phyloP scores from a whole-genome alignment of 169 alveolate species.

The Miamiensis avidus region DNA sequence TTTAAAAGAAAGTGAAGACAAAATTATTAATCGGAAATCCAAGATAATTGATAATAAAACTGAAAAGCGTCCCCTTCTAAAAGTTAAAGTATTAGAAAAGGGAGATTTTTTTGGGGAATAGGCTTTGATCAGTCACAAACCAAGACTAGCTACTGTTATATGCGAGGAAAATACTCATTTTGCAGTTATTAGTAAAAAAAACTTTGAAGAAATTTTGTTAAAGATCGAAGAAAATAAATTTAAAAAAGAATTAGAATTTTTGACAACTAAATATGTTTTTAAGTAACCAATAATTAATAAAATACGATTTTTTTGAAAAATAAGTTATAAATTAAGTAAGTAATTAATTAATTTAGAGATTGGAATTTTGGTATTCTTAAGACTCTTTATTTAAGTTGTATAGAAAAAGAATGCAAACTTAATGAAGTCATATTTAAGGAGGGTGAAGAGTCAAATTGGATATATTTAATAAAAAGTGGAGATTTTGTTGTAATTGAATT shows the following conservation, averaged over 20 bases:
- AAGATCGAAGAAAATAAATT: conserved; percentile 51
- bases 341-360: not conserved
- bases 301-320: conserved; percentile 17
- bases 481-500: conserved; percentile 40
- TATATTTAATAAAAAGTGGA: conserved; percentile 47
- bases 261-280: conserved; percentile 36
- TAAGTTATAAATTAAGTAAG: no score
- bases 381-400: conserved; percentile 30
- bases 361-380: conserved; percentile 11
- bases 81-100: conserved; percentile 15
- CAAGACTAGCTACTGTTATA: conserved; percentile 70
- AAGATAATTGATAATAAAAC: not conserved
- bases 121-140: conserved; percentile 61
- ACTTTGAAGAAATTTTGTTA: conserved; percentile 52
- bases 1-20: not conserved
- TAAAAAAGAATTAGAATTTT: conserved; percentile 41
- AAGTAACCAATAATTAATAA: conserved; percentile 35
- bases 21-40: not conserved
- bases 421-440: conserved; percentile 42
- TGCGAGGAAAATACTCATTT: conserved; percentile 52
- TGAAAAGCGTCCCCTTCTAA: not conserved
- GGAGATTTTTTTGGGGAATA: conserved; percentile 75
- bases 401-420: conserved; percentile 25
- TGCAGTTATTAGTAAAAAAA: conserved; percentile 59
- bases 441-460: conserved; percentile 29